Base-by-base conservation (phyloP, 768 basidiomycete genomes). In the Pulveroboletus sp. region DNA sequence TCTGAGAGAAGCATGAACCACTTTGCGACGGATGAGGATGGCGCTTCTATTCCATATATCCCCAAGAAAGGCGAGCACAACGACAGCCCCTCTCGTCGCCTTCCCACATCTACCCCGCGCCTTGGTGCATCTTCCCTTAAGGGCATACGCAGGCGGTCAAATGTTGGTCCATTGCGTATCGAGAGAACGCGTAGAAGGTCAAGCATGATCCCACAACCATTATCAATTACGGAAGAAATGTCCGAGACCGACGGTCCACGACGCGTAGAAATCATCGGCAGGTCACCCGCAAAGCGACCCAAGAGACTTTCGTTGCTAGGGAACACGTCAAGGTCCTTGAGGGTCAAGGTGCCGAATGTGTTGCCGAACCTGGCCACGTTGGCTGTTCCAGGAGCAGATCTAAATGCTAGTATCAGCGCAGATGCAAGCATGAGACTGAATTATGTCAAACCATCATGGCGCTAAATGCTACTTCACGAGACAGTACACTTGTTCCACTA, bases 101-200 rank as follows among this genome's bases (percentile, higher is more conserved):
- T 71, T 28, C 77, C 82, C 15, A 49, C 57, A 42, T 72, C 78
- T 40, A 73, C 77, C 39, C 73, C 77, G 3, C 69, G 66, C 51
- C 60, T 64, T 6, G 63, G 62, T n/a, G 59, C 62, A 33, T 52
- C 68, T 11, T 62, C 68, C 14, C n/a, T 56, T 48, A 79, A 76
- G 59, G 69, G 71, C 28, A 57, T 65, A 2, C 74, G 83, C 39
- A 73, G 86, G 52, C 77, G 85, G 35, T 92, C 90, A 21, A 85
- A 83, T 57, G 78, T 89, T 49, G 90, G 89, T 5, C 78, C 85
- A n/a, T 60, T 83, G 64, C 81, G 90, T 32, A 76, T 71, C 52
- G 90, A 92, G 65, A 88, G 86, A 65, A 69, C 70, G 12, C 73
- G 88, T 51, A 74, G 90, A 51, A 77, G 89, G 50, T 90, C 89